phyloP scores from a whole-genome alignment of 495 filamentous ascomycete genomes.

The Penicillium longicatenatum region DNA sequence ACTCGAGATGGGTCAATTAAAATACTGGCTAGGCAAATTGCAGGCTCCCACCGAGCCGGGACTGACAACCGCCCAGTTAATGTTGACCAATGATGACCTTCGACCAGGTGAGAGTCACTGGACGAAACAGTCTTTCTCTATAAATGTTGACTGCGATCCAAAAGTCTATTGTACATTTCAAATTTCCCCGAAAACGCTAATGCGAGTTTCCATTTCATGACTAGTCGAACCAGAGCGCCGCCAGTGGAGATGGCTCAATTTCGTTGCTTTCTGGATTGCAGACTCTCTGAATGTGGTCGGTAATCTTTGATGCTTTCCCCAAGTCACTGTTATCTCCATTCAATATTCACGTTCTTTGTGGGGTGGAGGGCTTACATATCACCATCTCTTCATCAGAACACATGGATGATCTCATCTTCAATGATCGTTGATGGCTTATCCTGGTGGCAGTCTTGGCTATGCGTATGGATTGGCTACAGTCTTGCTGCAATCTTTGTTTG shows the following conservation, averaged over 20 bases:
- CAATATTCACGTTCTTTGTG: background rate
- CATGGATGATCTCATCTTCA: slow-evolving; percentile 89
- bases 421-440: slow-evolving; percentile 74
- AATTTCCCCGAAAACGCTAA: too few species aligned
- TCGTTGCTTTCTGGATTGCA: slow-evolving; percentile 86
- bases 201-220: background rate
- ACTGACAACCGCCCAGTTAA: slow-evolving; percentile 76
- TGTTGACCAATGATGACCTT: slow-evolving; percentile 85
- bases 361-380: background rate
- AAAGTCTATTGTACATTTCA: too few species aligned
- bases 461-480: slow-evolving; percentile 77
- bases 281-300: slow-evolving; percentile 86
- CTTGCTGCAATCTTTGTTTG: slow-evolving; percentile 73
- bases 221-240: slow-evolving; percentile 75
- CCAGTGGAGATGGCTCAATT: slow-evolving; percentile 86
- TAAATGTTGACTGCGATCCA: too few species aligned
- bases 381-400: slow-evolving; percentile 54
- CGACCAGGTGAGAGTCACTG: slow-evolving; percentile 61
- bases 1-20: slow-evolving; percentile 23
- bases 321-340: background rate
- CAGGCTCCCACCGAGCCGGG: slow-evolving; percentile 75
- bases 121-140: too few species aligned
- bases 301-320: slow-evolving; percentile 2
- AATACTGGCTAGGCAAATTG: slow-evolving; percentile 48
- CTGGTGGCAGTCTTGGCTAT: slow-evolving; percentile 94